Base-by-base conservation (phyloP, 2,329 filamentous ascomycete genomes). In the Diaporthe ilicicola region DNA sequence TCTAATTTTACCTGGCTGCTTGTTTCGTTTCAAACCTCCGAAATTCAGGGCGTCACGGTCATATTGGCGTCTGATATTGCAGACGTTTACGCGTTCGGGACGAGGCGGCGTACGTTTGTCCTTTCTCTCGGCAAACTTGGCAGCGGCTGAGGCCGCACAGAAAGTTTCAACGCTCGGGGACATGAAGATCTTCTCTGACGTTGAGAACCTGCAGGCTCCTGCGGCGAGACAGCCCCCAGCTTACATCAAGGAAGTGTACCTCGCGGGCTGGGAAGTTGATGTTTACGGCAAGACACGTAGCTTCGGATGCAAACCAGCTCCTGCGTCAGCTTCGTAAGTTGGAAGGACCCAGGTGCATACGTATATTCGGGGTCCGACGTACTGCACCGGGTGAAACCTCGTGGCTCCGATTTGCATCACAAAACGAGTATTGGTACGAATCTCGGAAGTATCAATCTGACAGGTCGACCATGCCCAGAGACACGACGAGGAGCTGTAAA, bases 291-390 rank as follows among this genome's bases (percentile, higher is more conserved):
- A 6, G 9, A 27, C 29, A 27, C 29, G 44, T 44, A 48, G 29
- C 59, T 37, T 37, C 50, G 59, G 59, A 37, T 50, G 59, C 29
- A 37, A 24, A n/a, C 59, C 44, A 50, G 42, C 59, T 64, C 59
- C 59, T 64, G 59, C 29, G 44, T 64, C 59, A 62, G 59, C 59
- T 48, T 48, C 42, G 34, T 62, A 8, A 62, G 22, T 62, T 62
- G 59, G 27, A 34, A 48, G 37, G 37, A 34, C 42, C 27, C 46
- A 22, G 44, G 39, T 53, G 34, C 56, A 37, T 34, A 9, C 32
- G n/a, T n/a, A n/a, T 51, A 12, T 67, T 71, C 56, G 66, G 70
- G 32, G 62, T 71, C 65, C 70, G 70, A 69, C 37, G 15, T 19
- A 37, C 56, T 50, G 50, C 39, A 44, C 55, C 34, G 51, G 65